phyloP scores from a whole-genome alignment of 2,329 filamentous ascomycete species.

The Sclerotinia glacialis region DNA sequence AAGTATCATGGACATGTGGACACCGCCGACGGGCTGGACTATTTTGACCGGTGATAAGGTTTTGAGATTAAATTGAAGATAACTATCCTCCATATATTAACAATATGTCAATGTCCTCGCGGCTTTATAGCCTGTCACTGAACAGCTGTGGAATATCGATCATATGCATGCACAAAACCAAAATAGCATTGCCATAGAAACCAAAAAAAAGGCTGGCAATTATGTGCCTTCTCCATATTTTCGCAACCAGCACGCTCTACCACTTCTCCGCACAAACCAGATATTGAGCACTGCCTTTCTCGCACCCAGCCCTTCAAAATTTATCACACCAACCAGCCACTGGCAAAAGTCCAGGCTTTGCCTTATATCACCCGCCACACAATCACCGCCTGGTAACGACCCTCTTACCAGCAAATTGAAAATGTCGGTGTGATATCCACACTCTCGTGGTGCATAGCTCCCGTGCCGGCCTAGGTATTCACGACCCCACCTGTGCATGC shows the following conservation, averaged over 20 bases:
- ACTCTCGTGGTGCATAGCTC: slow-evolving; percentile 7
- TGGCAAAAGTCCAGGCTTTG: background rate
- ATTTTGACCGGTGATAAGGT: background rate
- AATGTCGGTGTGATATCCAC: slow-evolving; percentile 19
- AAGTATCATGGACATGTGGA: background rate
- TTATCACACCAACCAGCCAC: background rate
- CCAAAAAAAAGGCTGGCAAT: slow-evolving; percentile 10
- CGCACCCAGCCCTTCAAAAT: slow-evolving; percentile 3
- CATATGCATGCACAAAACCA: background rate
- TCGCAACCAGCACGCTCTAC: background rate
- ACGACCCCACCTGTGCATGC: slow-evolving; percentile 10
- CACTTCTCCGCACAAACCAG: slow-evolving; percentile 2
- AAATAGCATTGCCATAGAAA: slow-evolving; percentile 6
- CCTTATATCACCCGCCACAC: background rate
- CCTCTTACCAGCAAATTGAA: background rate
- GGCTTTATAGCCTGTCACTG: background rate
- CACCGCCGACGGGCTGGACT: background rate
- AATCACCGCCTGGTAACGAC: slow-evolving; percentile 1
- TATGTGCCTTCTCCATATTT: background rate
- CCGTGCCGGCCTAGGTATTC: background rate
- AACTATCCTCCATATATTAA: background rate
- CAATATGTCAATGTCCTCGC: background rate
- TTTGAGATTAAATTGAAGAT: background rate
- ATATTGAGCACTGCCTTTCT: background rate
- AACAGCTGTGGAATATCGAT: background rate